These are phyloP conservation scores for Aspergillus quadrilineatus DNA, from an alignment of 2,329 filamentous ascomycete species.

Conservation along the genomic window DNA sequence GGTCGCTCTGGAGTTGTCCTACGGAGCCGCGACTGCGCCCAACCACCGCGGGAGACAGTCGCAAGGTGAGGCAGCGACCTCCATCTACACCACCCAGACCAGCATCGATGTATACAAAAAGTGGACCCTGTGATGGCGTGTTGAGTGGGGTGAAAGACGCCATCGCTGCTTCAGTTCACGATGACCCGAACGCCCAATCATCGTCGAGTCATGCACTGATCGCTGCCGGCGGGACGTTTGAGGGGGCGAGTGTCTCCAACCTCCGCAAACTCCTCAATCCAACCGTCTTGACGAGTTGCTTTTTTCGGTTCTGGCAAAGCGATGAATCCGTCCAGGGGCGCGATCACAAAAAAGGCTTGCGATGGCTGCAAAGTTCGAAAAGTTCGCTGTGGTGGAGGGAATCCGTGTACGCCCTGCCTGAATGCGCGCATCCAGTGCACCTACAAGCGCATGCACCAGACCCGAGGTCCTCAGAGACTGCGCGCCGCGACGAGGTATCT, in stretches of 20 bases:
- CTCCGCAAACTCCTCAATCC: background rate
- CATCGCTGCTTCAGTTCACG: constrained; percentile 8
- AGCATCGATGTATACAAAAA: background rate
- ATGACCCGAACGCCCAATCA: constrained; percentile 1
- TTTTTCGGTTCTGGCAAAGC: background rate
- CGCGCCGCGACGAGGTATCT: constrained; percentile 23
- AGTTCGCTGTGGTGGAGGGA: constrained; percentile 50
- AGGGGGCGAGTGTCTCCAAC: constrained; percentile 2
- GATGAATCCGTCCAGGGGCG: constrained; percentile 16
- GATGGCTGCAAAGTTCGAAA: constrained; percentile 56
- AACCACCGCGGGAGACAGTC: background rate
- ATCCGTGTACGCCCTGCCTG: constrained; percentile 49
- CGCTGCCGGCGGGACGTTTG: background rate
- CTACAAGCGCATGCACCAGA: constrained; percentile 48
- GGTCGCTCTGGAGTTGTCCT: background rate
- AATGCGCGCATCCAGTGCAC: constrained; percentile 51
- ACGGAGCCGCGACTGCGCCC: background rate
- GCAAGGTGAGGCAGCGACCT: background rate
- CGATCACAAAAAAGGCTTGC: constrained; percentile 45
- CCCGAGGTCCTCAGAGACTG: constrained; percentile 49
- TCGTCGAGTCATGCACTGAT: background rate
- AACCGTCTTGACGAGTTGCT: background rate
- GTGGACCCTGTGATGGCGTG: constrained; percentile 22
- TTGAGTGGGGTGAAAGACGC: constrained; percentile 20
- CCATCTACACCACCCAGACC: background rate